phyloP scores from a whole-genome alignment of 495 filamentous ascomycete species.

The Penicillium samsonianum region DNA sequence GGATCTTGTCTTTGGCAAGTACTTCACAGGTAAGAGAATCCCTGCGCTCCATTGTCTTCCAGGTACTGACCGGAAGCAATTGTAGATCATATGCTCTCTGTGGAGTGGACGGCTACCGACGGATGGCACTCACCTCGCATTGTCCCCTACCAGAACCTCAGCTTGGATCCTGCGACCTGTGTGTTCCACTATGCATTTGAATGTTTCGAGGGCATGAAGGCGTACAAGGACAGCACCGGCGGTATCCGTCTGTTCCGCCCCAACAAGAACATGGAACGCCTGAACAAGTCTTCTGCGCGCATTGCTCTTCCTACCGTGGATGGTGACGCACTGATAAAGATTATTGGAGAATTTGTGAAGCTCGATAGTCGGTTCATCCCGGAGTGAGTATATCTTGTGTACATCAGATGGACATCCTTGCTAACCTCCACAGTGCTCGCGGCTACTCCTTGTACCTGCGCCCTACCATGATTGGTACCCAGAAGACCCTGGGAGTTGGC shows the following conservation, averaged over 20 bases:
- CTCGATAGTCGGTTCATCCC: slow-evolving; percentile 90
- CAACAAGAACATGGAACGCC: slow-evolving; percentile 89
- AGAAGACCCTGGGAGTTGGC: slow-evolving; percentile 86
- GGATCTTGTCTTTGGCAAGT: slow-evolving; percentile 81
- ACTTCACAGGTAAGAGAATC: slow-evolving; percentile 71
- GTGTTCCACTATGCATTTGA: slow-evolving; percentile 98
- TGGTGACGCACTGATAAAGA: slow-evolving; percentile 66
- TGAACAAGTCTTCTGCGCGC: slow-evolving; percentile 85
- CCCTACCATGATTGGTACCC: slow-evolving; percentile 96
- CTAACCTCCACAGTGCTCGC: slow-evolving; percentile 46
- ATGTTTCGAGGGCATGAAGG: slow-evolving; percentile 98
- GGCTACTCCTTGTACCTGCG: slow-evolving; percentile 95
- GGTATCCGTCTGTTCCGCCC: slow-evolving; percentile 88
- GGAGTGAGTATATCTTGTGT: slow-evolving; percentile 40
- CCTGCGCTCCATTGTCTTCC: not conserved
- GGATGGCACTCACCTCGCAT: slow-evolving; percentile 84
- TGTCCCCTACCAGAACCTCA: slow-evolving; percentile 93
- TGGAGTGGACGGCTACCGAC: slow-evolving; percentile 84
- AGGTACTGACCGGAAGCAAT: slow-evolving; percentile 23
- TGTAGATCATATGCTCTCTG: slow-evolving; percentile 91
- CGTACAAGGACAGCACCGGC: slow-evolving; percentile 79
- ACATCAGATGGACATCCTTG: not conserved
- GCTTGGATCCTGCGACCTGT: slow-evolving; percentile 91
- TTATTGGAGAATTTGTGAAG: slow-evolving; percentile 76
- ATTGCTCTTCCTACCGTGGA: slow-evolving; percentile 90